Base-by-base conservation (phyloP, 257 asterid species). In the Hygrophila difformis region DNA sequence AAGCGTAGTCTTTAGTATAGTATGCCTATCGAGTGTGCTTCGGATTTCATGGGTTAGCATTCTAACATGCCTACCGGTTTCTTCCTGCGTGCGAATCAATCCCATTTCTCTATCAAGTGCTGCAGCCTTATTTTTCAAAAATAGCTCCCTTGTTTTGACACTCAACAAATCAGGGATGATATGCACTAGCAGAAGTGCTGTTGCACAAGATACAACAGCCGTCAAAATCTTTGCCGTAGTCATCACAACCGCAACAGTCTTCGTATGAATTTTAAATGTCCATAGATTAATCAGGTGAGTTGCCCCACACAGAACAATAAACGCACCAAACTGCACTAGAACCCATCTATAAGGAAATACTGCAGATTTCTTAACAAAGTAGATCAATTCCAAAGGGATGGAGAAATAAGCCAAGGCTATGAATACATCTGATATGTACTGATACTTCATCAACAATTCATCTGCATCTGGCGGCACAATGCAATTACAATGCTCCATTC, bases 81-180 rank as follows among this genome's bases (percentile, higher is more conserved):
- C 98, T 54, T 91, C 98, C 64, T 91, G 98, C 15, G 96, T 82
- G 13, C 93, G 96, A 43, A 91, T 91, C 56, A 86, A 67, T 8
- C 96, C 98, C 98, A 91, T 80, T 66, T 91, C 98, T 53, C 95
- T 74, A 58, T 91, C 96, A n/a, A 91, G 73, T 70, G 78, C 96
- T 5, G 93, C 98, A 8, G 98, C 96, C 66, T 80, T 86, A 47
- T 86, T 85, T 72, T 91, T 91, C 69, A 91, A 67, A 53, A 91
- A 86, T 0, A 82, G 60, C 66, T 91, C 98, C 68, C 98, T 60
- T 8, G 98, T 91, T 72, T 86, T 91, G 61, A 91, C 98, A 55
- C 96, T 85, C 47, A 91, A 68, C 52, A 91, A 63, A 64, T 91
- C 98, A 9, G 98, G 98, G 46, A 91, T 91, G 33, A 91, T 91